phyloP scores from a whole-genome alignment of 148 eudicot genomes.

The Euryodendron excelsum region DNA sequence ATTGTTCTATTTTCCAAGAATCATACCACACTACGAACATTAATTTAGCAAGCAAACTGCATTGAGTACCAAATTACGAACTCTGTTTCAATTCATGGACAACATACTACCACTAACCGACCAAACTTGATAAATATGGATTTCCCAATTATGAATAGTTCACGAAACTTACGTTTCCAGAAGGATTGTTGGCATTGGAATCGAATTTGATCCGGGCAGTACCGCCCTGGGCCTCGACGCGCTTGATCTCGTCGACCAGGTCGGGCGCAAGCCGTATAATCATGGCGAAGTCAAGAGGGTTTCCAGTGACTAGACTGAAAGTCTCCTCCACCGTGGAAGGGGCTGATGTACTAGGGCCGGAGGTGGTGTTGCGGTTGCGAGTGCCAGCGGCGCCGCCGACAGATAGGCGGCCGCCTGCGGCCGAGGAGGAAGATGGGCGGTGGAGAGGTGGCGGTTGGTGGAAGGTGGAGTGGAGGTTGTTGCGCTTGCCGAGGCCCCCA shows the following conservation, averaged over 20 bases:
- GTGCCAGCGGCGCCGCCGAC: constrained; percentile 33
- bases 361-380: constrained; percentile 25
- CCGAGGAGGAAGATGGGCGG: constrained; percentile 51
- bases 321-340: constrained; percentile 52
- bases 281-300: constrained; percentile 62
- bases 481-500: constrained; percentile 42
- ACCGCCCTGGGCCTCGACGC: constrained; percentile 66
- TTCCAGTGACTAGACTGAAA: constrained; percentile 54
- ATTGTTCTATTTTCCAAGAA: neutral
- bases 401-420: constrained; percentile 37
- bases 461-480: constrained; percentile 31
- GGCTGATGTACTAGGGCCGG: constrained; percentile 27
- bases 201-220: constrained; percentile 76
- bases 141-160: neutral
- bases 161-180: constrained; percentile 63
- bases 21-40: neutral
- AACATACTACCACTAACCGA: neutral
- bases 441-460: constrained; percentile 39
- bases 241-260: constrained; percentile 81
- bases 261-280: constrained; percentile 71
- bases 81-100: neutral
- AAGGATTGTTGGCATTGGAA: constrained; percentile 50
- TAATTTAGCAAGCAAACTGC: neutral
- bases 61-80: neutral
- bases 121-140: neutral